phyloP scores from a whole-genome alignment of 2,329 filamentous ascomycete genomes.

The Penicillium sp. region DNA sequence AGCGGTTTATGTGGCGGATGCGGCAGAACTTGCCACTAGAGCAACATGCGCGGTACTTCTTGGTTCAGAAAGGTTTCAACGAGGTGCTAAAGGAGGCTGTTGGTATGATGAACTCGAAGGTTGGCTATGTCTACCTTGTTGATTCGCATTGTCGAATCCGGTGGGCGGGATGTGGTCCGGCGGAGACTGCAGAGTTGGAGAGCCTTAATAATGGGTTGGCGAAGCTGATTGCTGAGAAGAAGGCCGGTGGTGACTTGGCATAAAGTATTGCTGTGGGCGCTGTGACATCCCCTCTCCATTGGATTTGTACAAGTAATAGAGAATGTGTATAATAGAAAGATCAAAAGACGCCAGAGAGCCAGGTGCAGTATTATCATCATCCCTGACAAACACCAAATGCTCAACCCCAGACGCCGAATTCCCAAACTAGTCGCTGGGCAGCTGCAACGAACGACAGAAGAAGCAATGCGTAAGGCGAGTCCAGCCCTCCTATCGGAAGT shows the following conservation, averaged over 20 bases:
- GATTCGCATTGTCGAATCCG: conserved; percentile 83
- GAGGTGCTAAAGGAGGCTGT: conserved; percentile 56
- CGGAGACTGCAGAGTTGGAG: conserved; percentile 40
- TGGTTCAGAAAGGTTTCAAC: conserved; percentile 54
- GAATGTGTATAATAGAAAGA: conserved; percentile 26
- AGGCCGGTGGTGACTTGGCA: conserved; percentile 17
- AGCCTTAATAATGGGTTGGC: conserved; percentile 41
- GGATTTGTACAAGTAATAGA: conserved; percentile 26
- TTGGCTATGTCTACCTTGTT: conserved; percentile 89
- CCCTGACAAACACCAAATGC: conserved; percentile 12
- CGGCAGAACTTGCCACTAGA: conserved; percentile 46
- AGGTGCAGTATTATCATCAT: conserved; percentile 16
- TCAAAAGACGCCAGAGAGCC: conserved; percentile 12
- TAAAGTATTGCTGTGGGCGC: neutral
- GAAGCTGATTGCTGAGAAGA: conserved; percentile 42
- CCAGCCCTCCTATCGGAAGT: conserved; percentile 56
- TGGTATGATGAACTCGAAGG: conserved; percentile 77
- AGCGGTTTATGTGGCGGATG: conserved; percentile 51
- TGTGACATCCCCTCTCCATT: conserved; percentile 14
- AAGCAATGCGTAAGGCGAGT: conserved; percentile 3
- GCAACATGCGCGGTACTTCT: conserved; percentile 56
- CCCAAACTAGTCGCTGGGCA: conserved; percentile 14
- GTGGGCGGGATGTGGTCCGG: conserved; percentile 74
- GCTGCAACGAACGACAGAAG: conserved; percentile 9
- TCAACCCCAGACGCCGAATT: conserved; percentile 17